Conservation (phyloP, 140 eudicot genomes). For the Erigeron philadelphicus region DNA sequence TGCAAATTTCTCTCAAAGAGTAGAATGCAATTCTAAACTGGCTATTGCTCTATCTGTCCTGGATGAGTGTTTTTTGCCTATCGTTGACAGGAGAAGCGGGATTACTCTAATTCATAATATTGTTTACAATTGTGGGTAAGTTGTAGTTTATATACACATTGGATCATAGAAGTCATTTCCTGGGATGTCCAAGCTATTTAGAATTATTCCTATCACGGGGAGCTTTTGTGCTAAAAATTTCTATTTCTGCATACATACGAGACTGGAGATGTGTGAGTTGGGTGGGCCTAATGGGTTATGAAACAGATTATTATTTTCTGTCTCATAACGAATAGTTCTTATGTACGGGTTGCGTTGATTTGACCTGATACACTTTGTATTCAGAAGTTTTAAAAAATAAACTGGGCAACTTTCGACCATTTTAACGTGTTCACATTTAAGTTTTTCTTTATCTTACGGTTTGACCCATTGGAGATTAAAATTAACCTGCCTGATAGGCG, state of each 20-base stretch:
- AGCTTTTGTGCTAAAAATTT: not conserved
- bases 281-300: too few species aligned
- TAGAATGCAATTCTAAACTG: slow-evolving; percentile 83
- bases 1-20: slow-evolving; percentile 47
- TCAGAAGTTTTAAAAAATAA: not conserved
- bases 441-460: not conserved
- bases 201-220: not conserved
- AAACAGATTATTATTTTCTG: too few species aligned
- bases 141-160: slow-evolving; percentile 4
- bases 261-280: too few species aligned
- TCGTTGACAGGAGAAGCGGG: slow-evolving; percentile 73
- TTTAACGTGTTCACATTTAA: not conserved
- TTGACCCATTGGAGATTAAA: not conserved
- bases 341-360: not conserved
- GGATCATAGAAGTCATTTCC: not conserved
- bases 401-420: not conserved
- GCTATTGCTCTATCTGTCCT: slow-evolving; percentile 75
- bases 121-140: slow-evolving; percentile 89
- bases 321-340: too few species aligned
- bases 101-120: slow-evolving; percentile 71
- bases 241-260: too few species aligned
- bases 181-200: not conserved
- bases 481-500: not conserved
- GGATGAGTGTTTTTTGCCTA: slow-evolving; percentile 93
- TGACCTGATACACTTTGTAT: not conserved